Evolutionary conservation across 768 basidiomycete species (phyloP).

Genomic region (Polyporus arcularius): DNA sequence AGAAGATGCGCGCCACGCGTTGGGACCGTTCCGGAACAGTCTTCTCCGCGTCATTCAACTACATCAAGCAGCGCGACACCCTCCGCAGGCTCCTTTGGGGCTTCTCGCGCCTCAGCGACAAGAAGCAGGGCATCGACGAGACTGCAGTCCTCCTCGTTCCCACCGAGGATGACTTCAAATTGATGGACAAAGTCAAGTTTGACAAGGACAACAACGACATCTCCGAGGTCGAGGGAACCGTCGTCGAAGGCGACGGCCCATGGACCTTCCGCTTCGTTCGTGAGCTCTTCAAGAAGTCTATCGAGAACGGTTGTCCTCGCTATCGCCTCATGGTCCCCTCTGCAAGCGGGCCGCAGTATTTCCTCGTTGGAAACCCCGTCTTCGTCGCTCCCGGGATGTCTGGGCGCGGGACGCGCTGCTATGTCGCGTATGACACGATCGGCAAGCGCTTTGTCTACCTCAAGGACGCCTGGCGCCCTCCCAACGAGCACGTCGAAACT

Average conservation of each 20-base stretch:
- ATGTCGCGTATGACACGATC: conserved; percentile 9
- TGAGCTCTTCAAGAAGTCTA: background rate
- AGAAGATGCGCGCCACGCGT: background rate
- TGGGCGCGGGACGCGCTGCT: conserved; percentile 14
- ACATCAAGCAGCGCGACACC: background rate
- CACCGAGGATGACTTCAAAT: background rate
- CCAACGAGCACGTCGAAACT: background rate
- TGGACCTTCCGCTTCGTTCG: background rate
- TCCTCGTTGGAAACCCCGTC: conserved; percentile 1
- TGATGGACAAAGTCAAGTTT: background rate
- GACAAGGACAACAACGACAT: background rate
- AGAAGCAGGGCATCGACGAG: conserved; percentile 1
- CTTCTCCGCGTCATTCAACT: background rate
- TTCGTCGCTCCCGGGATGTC: background rate
- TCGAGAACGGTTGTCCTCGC: background rate
- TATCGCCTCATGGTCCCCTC: background rate
- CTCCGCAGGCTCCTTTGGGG: background rate
- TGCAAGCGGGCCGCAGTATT: background rate
- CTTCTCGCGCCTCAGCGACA: background rate
- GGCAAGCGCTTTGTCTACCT: conserved; percentile 9
- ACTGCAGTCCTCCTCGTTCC: background rate
- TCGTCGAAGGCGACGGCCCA: background rate
- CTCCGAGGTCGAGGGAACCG: background rate
- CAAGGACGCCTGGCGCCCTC: conserved; percentile 12
- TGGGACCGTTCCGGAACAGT: background rate